A percentile compares a stretch with the other conserved stretches of the same genome.
Conservation (phyloP, 1,139 yeast genomes). For the Saccharomyces pastorianus region DNA sequence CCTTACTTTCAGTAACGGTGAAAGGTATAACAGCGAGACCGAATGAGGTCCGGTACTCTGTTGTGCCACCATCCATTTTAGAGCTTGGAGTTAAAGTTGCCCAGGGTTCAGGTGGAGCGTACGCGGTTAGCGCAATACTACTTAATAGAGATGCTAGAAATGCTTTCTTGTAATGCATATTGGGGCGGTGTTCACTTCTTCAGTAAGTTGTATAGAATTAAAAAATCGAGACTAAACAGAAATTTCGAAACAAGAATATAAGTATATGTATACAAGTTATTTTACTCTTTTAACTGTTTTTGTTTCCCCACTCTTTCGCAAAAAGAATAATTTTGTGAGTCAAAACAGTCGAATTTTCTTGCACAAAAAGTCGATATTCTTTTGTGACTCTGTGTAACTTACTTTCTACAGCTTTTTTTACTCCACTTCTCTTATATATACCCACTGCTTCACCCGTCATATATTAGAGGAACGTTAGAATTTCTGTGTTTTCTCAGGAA, state of each 20-base stretch:
- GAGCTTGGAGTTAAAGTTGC: conserved; percentile 32
- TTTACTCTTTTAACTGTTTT: neutral
- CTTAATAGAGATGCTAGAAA: conserved; percentile 25
- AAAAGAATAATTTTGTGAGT: neutral
- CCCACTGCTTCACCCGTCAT: neutral
- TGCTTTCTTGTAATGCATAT: conserved; percentile 29
- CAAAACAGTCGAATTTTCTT: neutral
- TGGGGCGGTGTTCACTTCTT: conserved; percentile 1
- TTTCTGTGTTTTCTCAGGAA: neutral
- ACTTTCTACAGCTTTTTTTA: neutral
- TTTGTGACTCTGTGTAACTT: neutral
- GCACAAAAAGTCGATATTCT: neutral
- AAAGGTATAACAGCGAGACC: conserved; percentile 35
- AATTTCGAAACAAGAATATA: neutral
- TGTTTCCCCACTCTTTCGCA: neutral
- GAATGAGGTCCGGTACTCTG: conserved; percentile 40
- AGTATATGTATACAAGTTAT: neutral
- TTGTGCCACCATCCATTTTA: conserved; percentile 32
- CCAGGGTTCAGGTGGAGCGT: conserved; percentile 41
- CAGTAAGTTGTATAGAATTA: neutral
- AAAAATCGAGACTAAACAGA: neutral
- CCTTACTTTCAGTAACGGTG: conserved; percentile 31
- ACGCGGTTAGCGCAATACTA: conserved; percentile 21
- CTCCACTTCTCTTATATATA: neutral
- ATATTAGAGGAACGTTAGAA: neutral